Conservation (phyloP, 202 grass and related monocot genomes). For the Setaria viridis region DNA sequence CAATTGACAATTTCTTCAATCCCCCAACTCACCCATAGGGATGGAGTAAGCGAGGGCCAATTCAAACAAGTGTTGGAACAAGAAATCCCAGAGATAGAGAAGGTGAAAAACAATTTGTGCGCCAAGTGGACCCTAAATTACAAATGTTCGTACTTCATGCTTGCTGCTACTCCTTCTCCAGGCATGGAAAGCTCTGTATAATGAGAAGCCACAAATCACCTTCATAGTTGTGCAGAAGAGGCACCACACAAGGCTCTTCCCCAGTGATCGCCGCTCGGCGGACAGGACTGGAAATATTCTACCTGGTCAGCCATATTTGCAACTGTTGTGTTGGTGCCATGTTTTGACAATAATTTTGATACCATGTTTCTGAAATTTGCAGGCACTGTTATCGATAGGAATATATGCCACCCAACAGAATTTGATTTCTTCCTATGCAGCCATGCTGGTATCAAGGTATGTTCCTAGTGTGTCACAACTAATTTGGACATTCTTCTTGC, state of each 20-base stretch:
- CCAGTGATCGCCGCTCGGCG: conserved; percentile 25
- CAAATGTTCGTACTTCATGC: not conserved
- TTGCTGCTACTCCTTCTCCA: conserved; percentile 18
- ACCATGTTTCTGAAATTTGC: conserved; percentile 35
- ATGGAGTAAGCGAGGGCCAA: conserved; percentile 63
- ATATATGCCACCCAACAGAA: conserved; percentile 80
- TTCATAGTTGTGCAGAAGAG: conserved; percentile 93
- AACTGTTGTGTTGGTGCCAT: not conserved
- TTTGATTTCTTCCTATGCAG: conserved; percentile 85
- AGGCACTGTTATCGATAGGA: conserved; percentile 74
- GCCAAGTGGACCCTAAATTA: not conserved
- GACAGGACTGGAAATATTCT: conserved; percentile 64
- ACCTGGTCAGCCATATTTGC: conserved; percentile 54
- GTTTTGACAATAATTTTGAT: conserved; percentile 30
- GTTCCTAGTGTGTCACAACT: not conserved
- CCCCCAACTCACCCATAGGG: conserved; percentile 27
- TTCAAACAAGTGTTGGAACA: conserved; percentile 57
- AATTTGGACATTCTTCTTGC: not conserved
- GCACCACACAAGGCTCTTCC: conserved; percentile 80
- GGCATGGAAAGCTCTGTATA: conserved; percentile 71
- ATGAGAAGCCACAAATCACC: conserved; percentile 62
- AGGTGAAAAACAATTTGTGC: conserved; percentile 34
- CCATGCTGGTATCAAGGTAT: conserved; percentile 77
- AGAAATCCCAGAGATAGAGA: conserved; percentile 56
- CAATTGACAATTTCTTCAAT: not conserved